Percentiles rank a stretch among this genome's conserved stretches.
phyloP scores from a whole-genome alignment of 305 asterid species.

The Rubia tinctorum region DNA sequence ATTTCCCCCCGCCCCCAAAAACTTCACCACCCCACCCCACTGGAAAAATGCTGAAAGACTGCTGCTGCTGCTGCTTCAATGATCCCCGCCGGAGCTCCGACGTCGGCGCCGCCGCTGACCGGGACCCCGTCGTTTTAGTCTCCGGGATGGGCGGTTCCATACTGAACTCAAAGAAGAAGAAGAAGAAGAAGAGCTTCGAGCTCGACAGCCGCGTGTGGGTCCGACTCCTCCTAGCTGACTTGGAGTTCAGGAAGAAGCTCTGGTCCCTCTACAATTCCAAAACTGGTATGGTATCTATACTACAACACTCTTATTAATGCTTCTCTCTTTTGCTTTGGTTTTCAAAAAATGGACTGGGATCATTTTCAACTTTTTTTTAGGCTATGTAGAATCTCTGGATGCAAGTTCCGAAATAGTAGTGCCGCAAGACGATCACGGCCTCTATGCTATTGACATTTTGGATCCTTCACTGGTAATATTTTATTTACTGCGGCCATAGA shows the following conservation, averaged over 20 bases:
- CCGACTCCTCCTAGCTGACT: conserved; percentile 65
- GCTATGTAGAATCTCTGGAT: conserved; percentile 79
- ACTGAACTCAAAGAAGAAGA: conserved; percentile 64
- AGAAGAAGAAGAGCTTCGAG: conserved; percentile 36
- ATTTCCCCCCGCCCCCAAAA: not conserved
- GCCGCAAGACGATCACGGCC: conserved; percentile 95
- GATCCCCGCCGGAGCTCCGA: conserved; percentile 23
- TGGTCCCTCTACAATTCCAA: conserved; percentile 73
- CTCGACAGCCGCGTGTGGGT: conserved; percentile 83
- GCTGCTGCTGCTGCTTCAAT: conserved; percentile 21
- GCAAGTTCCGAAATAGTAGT: conserved; percentile 58
- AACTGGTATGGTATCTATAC: conserved; percentile 51
- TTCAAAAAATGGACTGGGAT: not conserved
- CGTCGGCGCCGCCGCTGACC: conserved; percentile 44
- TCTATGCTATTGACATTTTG: conserved; percentile 90
- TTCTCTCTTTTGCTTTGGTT: not conserved
- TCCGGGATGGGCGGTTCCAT: conserved; percentile 77
- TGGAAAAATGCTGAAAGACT: conserved; percentile 13
- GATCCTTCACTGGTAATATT: conserved; percentile 79
- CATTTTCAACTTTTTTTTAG: conserved; percentile 20
- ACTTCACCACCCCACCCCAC: not conserved
- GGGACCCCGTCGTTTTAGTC: conserved; percentile 70
- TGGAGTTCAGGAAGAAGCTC: conserved; percentile 70
- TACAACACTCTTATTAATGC: not conserved
- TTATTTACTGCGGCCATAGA: not conserved